phyloP scores from a whole-genome alignment of 306 rosid species.

The Crotalaria pallida region DNA sequence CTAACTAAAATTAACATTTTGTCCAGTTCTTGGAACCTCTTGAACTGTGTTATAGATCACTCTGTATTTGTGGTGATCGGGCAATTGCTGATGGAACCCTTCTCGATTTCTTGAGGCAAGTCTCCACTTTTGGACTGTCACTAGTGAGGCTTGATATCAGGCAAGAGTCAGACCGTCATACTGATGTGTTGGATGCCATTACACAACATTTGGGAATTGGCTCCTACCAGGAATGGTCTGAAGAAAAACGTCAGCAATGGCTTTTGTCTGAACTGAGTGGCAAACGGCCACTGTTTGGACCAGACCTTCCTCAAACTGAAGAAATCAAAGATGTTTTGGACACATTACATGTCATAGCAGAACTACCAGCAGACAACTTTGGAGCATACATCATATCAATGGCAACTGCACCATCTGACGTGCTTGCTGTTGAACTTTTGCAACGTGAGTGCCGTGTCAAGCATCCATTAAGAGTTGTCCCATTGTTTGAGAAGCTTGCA shows the following conservation, averaged over 20 bases:
- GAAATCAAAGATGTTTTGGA: constrained; percentile 78
- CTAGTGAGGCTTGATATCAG: constrained; percentile 86
- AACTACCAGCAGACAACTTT: constrained; percentile 74
- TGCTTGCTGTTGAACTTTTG: constrained; percentile 82
- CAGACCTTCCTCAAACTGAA: constrained; percentile 82
- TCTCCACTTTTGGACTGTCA: constrained; percentile 82
- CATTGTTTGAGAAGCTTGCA: constrained; percentile 84
- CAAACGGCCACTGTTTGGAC: constrained; percentile 80
- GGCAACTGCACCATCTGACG: constrained; percentile 93
- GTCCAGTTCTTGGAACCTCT: constrained; percentile 84
- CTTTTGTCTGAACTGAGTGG: constrained; percentile 79
- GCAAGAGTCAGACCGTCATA: constrained; percentile 92
- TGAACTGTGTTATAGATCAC: constrained; percentile 81
- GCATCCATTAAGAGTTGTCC: constrained; percentile 73
- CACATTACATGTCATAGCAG: constrained; percentile 75
- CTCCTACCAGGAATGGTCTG: constrained; percentile 89
- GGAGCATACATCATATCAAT: constrained; percentile 94
- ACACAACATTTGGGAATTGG: constrained; percentile 79
- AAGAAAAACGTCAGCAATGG: constrained; percentile 79
- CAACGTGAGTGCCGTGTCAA: constrained; percentile 77
- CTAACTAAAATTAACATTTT: constrained; percentile 24
- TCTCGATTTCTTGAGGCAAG: constrained; percentile 89
- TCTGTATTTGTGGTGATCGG: constrained; percentile 78
- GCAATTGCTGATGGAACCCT: constrained; percentile 90
- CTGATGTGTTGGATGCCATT: constrained; percentile 81